A percentile compares a stretch with the other conserved stretches of the same genome.
These are phyloP conservation scores for Trametes villosa DNA, from an alignment of 768 basidiomycete species.

Conservation along the genomic window DNA sequence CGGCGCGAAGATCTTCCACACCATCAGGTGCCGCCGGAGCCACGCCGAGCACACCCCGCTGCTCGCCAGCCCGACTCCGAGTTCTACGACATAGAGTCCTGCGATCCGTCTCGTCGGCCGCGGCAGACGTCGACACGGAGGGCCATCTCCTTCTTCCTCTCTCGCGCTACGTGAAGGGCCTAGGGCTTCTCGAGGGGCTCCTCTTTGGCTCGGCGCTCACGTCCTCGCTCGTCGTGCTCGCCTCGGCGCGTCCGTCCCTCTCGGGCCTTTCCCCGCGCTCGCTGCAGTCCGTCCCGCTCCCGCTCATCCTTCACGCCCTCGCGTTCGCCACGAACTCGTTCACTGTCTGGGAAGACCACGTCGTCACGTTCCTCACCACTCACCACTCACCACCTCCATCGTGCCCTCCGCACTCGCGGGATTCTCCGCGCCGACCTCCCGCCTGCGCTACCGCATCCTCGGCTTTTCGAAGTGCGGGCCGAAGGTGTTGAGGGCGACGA, in stretches of 20 bases:
- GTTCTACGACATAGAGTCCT: slow-evolving; percentile 79
- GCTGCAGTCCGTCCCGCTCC: slow-evolving; percentile 41
- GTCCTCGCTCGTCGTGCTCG: slow-evolving; percentile 51
- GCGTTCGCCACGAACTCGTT: slow-evolving; percentile 93
- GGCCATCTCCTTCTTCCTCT: slow-evolving; percentile 38
- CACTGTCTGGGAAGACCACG: slow-evolving; percentile 93
- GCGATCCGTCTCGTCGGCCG: no score
- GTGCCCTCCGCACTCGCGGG: slow-evolving; percentile 50
- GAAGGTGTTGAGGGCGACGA: slow-evolving; percentile 77
- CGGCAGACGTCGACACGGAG: no score
- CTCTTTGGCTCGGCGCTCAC: slow-evolving; percentile 53
- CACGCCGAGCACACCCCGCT: slow-evolving; percentile 75
- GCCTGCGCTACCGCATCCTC: slow-evolving; percentile 68
- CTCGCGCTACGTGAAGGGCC: slow-evolving; percentile 44
- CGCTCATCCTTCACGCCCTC: slow-evolving; percentile 69
- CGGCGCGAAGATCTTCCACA: slow-evolving; percentile 99
- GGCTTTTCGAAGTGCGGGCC: slow-evolving; percentile 75
- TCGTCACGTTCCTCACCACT: slow-evolving; percentile 75
- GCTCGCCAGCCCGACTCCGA: slow-evolving; percentile 62
- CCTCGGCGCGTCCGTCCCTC: slow-evolving; percentile 45
- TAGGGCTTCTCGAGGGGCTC: slow-evolving; percentile 44
- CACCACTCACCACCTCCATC: slow-evolving; percentile 62
- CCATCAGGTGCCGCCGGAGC: slow-evolving; percentile 88
- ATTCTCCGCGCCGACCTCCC: slow-evolving; percentile 36
- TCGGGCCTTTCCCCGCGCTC: slow-evolving; percentile 13